Conservation (phyloP, 2,329 filamentous ascomycete genomes). For the Calonectria hawksworthii region DNA sequence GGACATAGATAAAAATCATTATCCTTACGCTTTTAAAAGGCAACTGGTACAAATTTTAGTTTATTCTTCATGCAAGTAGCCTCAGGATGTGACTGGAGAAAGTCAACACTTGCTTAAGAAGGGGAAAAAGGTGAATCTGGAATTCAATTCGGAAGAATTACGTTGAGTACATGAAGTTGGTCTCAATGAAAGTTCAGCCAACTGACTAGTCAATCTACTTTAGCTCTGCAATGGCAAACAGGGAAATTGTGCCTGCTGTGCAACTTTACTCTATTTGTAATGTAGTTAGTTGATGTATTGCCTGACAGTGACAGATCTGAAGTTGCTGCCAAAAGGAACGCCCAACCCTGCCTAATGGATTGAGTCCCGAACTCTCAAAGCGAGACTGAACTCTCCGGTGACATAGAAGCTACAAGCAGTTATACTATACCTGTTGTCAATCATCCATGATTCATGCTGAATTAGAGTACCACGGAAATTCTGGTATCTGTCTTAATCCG, state of each 20-base stretch:
- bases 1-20: too few relatives aligned
- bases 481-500: background rate
- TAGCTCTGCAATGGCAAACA: background rate
- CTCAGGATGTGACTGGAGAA: background rate
- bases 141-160: background rate
- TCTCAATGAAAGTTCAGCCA: background rate
- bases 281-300: too few relatives aligned
- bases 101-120: background rate
- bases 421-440: background rate
- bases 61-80: background rate
- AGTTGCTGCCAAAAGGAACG: background rate
- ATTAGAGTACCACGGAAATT: background rate
- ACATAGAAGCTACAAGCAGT: background rate
- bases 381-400: background rate
- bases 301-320: background rate
- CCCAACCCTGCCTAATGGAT: background rate
- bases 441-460: background rate
- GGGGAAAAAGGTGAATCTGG: background rate
- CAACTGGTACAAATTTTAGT: accelerated
- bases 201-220: too few relatives aligned
- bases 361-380: background rate
- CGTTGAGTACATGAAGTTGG: background rate
- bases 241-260: background rate
- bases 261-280: background rate
- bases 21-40: background rate